phyloP scores from a whole-genome alignment of 1,284 basidiomycete genomes.

The Fomes fomentarius region DNA sequence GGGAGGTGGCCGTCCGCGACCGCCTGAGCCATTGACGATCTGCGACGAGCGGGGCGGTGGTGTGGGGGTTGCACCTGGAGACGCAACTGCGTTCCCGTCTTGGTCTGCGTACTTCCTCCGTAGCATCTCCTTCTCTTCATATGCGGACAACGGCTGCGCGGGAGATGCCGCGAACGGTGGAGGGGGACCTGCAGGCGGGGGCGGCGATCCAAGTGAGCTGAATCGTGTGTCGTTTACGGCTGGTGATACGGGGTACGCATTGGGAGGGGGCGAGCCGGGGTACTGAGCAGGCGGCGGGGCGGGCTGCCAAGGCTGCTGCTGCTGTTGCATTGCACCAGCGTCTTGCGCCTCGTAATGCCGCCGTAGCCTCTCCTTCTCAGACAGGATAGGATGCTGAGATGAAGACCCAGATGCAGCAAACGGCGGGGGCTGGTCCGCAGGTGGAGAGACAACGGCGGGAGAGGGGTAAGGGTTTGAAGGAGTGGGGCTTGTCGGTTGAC shows the following conservation, averaged over 20 bases:
- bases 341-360: constrained; percentile 68
- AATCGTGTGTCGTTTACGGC: not conserved
- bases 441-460: constrained; percentile 22
- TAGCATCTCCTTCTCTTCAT: constrained; percentile 59
- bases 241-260: constrained; percentile 12
- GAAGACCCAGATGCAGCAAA: constrained; percentile 25
- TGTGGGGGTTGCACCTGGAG: constrained; percentile 21
- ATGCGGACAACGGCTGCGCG: constrained; percentile 29
- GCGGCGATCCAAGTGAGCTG: constrained; percentile 1
- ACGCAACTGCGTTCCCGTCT: constrained; percentile 39
- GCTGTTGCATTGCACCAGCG: constrained; percentile 41
- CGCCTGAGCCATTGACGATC: constrained; percentile 11
- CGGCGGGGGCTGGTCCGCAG: constrained; percentile 26
- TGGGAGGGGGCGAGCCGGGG: constrained; percentile 15
- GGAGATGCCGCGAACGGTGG: constrained; percentile 21
- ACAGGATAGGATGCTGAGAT: constrained; percentile 29
- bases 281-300: constrained; percentile 9
- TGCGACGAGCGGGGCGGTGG: constrained; percentile 31
- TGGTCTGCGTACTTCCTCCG: constrained; percentile 51
- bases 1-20: constrained; percentile 32
- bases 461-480: constrained; percentile 15
- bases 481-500: constrained; percentile 12
- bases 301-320: constrained; percentile 24
- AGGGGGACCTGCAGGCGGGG: constrained; percentile 9
- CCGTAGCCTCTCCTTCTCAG: constrained; percentile 53